A percentile compares a stretch with the other conserved stretches of the same genome.
Evolutionary conservation across 2,329 filamentous ascomycete genomes (phyloP).

Genomic region (Teratosphaeria destructans): DNA sequence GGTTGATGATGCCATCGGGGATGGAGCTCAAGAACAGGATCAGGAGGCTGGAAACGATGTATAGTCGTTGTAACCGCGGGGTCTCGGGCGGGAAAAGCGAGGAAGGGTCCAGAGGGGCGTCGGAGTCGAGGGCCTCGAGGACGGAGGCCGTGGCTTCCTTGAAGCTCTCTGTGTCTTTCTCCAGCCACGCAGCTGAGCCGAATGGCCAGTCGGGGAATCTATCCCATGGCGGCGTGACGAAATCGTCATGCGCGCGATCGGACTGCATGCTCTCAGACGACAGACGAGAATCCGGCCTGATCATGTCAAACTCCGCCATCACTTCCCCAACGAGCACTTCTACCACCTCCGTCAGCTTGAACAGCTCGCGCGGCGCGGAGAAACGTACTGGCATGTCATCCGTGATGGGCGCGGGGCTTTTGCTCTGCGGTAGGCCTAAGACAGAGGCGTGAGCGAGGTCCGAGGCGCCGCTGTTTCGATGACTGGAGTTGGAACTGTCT

Average conservation of each 20-base stretch:
- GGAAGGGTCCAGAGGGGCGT: conserved; percentile 41
- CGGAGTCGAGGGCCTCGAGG: conserved; percentile 62
- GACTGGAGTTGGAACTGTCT: conserved; percentile 1
- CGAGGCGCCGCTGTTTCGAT: conserved; percentile 1
- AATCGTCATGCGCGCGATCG: background rate
- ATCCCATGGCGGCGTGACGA: conserved; percentile 38
- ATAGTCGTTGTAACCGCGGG: conserved; percentile 57
- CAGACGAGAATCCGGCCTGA: conserved; percentile 12
- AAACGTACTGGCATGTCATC: conserved; percentile 48
- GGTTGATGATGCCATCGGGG: conserved; percentile 67
- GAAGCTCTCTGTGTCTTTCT: conserved; percentile 30
- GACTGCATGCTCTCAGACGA: background rate
- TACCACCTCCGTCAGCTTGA: conserved; percentile 76
- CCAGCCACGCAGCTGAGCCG: conserved; percentile 38
- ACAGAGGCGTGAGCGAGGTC: background rate
- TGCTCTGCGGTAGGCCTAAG: background rate
- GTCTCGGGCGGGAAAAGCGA: conserved; percentile 54
- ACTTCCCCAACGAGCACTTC: conserved; percentile 49
- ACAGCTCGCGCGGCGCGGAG: conserved; percentile 80
- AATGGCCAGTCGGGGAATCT: conserved; percentile 51
- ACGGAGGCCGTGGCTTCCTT: conserved; percentile 34
- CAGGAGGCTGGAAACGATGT: conserved; percentile 61
- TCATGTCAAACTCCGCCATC: conserved; percentile 55
- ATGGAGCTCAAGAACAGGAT: conserved; percentile 65
- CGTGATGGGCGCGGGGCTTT: background rate